These are phyloP conservation scores for Cyclocybe cylindracea DNA, from an alignment of 768 basidiomycete genomes.

Conservation along the genomic window DNA sequence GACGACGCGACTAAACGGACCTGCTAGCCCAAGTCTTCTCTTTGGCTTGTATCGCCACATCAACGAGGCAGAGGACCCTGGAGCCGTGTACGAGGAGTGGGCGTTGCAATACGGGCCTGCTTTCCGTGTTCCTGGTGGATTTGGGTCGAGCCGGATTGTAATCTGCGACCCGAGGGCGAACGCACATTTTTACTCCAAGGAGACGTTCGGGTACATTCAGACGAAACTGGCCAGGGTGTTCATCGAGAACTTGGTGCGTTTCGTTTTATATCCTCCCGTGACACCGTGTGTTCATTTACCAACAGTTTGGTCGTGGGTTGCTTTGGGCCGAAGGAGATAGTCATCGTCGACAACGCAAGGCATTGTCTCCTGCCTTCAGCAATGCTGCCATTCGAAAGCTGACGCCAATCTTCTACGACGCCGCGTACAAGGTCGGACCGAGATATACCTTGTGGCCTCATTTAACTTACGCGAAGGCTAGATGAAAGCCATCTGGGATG, in stretches of 20 bases:
- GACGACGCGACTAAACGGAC: constrained; percentile 42
- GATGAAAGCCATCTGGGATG: constrained; percentile 34
- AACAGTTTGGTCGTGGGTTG: constrained; percentile 40
- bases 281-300: background rate
- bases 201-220: constrained; percentile 50
- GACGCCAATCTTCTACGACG: constrained; percentile 50
- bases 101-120: constrained; percentile 46
- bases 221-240: constrained; percentile 32
- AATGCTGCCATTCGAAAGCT: constrained; percentile 49
- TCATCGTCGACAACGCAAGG: constrained; percentile 52
- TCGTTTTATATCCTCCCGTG: background rate
- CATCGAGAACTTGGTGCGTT: constrained; percentile 39
- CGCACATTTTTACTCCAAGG: constrained; percentile 49
- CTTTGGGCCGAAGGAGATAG: constrained; percentile 46
- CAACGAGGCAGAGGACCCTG: constrained; percentile 26
- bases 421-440: constrained; percentile 44
- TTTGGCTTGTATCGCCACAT: constrained; percentile 39
- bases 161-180: constrained; percentile 52
- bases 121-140: constrained; percentile 36
- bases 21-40: constrained; percentile 39
- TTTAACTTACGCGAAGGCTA: constrained; percentile 12
- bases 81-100: constrained; percentile 46
- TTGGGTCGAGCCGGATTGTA: constrained; percentile 36
- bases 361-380: constrained; percentile 53
- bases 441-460: background rate